These are phyloP conservation scores for Tricholoma matsutake DNA, from an alignment of 768 basidiomycete genomes.

Conservation along the genomic window DNA sequence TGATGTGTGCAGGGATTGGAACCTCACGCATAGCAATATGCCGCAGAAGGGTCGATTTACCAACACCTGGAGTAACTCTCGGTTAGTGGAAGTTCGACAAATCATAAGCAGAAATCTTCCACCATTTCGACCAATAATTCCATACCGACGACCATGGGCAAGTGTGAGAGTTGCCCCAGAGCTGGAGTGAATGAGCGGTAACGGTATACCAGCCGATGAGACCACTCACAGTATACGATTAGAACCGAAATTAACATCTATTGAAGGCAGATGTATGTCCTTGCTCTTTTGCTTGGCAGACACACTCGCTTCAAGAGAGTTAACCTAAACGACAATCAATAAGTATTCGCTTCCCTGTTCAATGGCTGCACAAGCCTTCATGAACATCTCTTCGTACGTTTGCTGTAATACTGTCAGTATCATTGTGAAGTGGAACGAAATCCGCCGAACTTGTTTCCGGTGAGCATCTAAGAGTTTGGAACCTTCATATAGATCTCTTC, in stretches of 20 bases:
- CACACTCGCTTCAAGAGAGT: slow-evolving; percentile 80
- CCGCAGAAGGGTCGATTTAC: slow-evolving; percentile 93
- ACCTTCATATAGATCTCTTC: slow-evolving; percentile 90
- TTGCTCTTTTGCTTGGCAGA: slow-evolving; percentile 93
- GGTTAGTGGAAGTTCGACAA: neutral
- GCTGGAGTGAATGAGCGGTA: slow-evolving; percentile 33
- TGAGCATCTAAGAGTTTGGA: slow-evolving; percentile 92
- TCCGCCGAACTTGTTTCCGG: slow-evolving; percentile 69
- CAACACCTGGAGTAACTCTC: slow-evolving; percentile 56
- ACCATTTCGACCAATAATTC: slow-evolving; percentile 89
- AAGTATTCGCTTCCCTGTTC: neutral
- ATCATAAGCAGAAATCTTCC: slow-evolving; percentile 8
- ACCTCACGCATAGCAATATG: slow-evolving; percentile 96
- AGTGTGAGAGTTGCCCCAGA: slow-evolving; percentile 85
- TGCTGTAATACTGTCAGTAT: slow-evolving; percentile 49
- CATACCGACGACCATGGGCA: slow-evolving; percentile 87
- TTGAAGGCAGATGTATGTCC: slow-evolving; percentile 90
- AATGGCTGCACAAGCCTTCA: slow-evolving; percentile 62
- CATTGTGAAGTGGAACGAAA: neutral
- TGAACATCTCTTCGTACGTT: slow-evolving; percentile 98
- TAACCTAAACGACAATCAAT: slow-evolving; percentile 52
- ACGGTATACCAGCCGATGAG: neutral
- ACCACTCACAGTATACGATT: slow-evolving; percentile 79
- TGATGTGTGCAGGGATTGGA: slow-evolving; percentile 90
- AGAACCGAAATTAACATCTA: slow-evolving; percentile 95